Evolutionary conservation across 148 eudicot species (phyloP).

Genomic region (Cornus kousa): DNA sequence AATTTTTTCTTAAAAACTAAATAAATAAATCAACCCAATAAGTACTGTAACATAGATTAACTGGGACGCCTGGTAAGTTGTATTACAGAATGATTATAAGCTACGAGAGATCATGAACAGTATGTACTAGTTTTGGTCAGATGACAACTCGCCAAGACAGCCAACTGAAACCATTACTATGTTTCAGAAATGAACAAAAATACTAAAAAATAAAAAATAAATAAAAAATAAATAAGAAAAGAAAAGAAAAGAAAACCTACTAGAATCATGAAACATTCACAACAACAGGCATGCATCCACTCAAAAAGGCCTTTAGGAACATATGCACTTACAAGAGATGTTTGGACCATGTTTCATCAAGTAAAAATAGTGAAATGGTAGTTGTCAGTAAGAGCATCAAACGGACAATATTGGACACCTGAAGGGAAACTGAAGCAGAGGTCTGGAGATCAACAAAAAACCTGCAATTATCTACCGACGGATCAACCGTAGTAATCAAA

Average conservation of each 20-base stretch:
- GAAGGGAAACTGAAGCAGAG: constrained; percentile 32
- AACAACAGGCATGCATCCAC: background rate
- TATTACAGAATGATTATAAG: no score
- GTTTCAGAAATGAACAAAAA: background rate
- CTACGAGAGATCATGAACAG: no score
- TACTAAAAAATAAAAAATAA: no score
- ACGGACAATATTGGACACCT: constrained; percentile 15
- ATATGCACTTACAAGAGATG: background rate
- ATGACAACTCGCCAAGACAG: no score
- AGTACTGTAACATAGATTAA: no score
- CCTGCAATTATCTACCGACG: constrained; percentile 67
- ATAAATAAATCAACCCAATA: no score
- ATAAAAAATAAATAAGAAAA: no score
- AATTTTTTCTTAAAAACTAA: no score
- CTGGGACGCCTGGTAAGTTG: no score
- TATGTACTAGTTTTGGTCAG: no score
- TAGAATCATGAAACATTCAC: background rate
- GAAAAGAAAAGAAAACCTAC: background rate
- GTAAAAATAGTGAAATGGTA: constrained; percentile 27
- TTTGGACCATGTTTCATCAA: background rate
- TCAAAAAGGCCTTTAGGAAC: background rate
- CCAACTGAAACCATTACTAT: background rate
- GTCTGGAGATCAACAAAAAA: constrained; percentile 56
- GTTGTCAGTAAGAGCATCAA: constrained; percentile 28
- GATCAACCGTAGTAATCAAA: constrained; percentile 83